Evolutionary conservation across 345 rosid species (phyloP).

Genomic region (Eucalyptus marginata): DNA sequence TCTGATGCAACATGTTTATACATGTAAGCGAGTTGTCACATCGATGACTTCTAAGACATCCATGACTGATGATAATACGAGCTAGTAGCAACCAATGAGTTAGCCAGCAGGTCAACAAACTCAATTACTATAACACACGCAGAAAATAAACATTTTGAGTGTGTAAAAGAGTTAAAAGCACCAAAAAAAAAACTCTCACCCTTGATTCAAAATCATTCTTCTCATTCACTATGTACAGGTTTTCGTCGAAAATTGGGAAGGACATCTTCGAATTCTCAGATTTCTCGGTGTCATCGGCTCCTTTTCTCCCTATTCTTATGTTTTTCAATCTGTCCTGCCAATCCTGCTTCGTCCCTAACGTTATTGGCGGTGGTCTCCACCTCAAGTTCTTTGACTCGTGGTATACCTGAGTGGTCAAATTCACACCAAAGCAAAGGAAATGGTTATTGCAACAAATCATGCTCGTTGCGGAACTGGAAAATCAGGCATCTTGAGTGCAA

Average conservation of each 20-base stretch:
- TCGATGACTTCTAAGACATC: not conserved
- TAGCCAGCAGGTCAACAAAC: not conserved
- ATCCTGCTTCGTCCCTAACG: conserved; percentile 52
- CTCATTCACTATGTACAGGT: conserved; percentile 39
- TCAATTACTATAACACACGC: not conserved
- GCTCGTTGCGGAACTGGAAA: not conserved
- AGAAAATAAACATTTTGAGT: not conserved
- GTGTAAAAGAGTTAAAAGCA: not conserved
- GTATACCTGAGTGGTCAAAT: conserved; percentile 21
- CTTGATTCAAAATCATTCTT: conserved; percentile 73
- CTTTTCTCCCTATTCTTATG: conserved; percentile 59
- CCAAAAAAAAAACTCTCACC: conserved; percentile 19
- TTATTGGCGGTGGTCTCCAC: conserved; percentile 41
- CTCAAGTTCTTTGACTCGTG: conserved; percentile 40
- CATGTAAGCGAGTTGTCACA: not conserved
- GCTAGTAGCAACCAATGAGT: not conserved
- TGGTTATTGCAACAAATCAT: not conserved
- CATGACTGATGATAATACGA: not conserved
- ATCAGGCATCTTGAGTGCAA: not conserved
- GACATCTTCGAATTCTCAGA: conserved; percentile 56
- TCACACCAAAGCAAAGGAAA: not conserved
- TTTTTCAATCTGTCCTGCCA: conserved; percentile 80
- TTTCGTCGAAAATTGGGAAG: conserved; percentile 56
- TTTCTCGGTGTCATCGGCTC: conserved; percentile 45
- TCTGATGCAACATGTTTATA: not conserved